Base-by-base conservation (phyloP, 768 basidiomycete genomes). In the Tricholoma terreum region DNA sequence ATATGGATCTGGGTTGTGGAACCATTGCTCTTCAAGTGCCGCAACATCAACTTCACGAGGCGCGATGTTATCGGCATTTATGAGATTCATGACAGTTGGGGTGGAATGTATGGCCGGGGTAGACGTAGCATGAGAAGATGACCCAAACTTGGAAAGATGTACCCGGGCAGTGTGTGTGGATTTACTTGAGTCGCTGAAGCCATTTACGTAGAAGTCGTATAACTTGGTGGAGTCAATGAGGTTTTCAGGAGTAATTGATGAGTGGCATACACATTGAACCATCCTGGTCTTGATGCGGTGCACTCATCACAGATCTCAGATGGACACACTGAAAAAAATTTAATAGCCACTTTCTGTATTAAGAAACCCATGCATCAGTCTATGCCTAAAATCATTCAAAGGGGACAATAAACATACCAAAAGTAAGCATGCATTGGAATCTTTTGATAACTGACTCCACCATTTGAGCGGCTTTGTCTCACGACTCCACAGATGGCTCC, bases 221-320 rank as follows among this genome's bases (percentile, higher is more conserved):
- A 46, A 17, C 19, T 46, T 46, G 9, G n/a, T n/a, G n/a, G 36
- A 61, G 10, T 61, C 60, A 19, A 70, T 48, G 14, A 70, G 58
- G 36, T 64, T 61, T 40, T 70, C 64, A 0, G 67, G 67, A 9
- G 62, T 58, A 11, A 70, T 68, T 5, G 64, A 66, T 19, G 65
- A 66, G 7, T 61, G 55, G 5, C 62, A 63, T 2, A 62, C 62
- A 6, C 55, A 56, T 70, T 69, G 55, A 67, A 62, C 66, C 65
- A 68, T 1, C 67, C 68, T 3, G 69, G 45, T 14, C 60, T 46
- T 0, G 68, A 71, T 4, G 68, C 69, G 0, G 65, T 67, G 4
- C 65, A 59, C 46, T 71, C 67, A 50, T 70, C 68, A 53, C 68
- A 70, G n/a, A 69, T 62, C 50, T 70, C 64, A 1, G 68, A 70